phyloP scores from a whole-genome alignment of 768 basidiomycete genomes.

The Sarcomyxa edulis region DNA sequence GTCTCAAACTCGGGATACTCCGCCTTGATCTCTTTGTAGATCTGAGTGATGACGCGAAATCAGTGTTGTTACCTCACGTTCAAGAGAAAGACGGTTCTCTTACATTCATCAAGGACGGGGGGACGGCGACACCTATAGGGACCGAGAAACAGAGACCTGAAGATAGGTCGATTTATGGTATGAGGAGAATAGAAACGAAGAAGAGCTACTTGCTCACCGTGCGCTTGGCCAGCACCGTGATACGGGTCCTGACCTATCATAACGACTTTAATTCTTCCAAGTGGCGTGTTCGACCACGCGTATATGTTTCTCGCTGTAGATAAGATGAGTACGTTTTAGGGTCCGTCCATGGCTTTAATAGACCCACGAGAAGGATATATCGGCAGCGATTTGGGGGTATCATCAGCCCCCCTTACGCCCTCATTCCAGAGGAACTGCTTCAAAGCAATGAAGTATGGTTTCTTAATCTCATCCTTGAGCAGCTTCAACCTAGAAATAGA shows the following conservation, averaged over 20 bases:
- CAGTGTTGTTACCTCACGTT: not conserved
- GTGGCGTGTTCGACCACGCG: conserved; percentile 85
- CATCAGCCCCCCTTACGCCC: conserved; percentile 50
- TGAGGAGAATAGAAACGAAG: conserved; percentile 8
- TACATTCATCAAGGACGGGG: conserved; percentile 83
- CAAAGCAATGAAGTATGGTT: conserved; percentile 70
- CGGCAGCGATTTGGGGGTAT: conserved; percentile 39
- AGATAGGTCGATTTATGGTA: conserved; percentile 7
- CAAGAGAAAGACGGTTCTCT: conserved; percentile 14
- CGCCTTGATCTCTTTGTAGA: conserved; percentile 80
- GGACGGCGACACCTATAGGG: conserved; percentile 64
- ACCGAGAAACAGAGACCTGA: conserved; percentile 88
- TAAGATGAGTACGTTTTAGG: conserved; percentile 5
- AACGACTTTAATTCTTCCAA: conserved; percentile 82
- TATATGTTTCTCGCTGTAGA: conserved; percentile 73
- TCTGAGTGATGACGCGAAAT: conserved; percentile 37
- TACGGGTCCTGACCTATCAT: conserved; percentile 92
- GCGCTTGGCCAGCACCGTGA: conserved; percentile 75
- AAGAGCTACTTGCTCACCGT: conserved; percentile 44
- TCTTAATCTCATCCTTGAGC: conserved; percentile 68
- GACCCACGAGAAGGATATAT: conserved; percentile 77
- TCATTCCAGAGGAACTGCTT: conserved; percentile 67
- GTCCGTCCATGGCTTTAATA: conserved; percentile 1
- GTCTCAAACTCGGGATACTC: conserved; percentile 77
- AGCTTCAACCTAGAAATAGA: conserved; percentile 57